A percentile compares a stretch with the other conserved stretches of the same genome.
These are phyloP conservation scores for Aspergillus conjunctus DNA, from an alignment of 495 filamentous ascomycete genomes.

Conservation along the genomic window DNA sequence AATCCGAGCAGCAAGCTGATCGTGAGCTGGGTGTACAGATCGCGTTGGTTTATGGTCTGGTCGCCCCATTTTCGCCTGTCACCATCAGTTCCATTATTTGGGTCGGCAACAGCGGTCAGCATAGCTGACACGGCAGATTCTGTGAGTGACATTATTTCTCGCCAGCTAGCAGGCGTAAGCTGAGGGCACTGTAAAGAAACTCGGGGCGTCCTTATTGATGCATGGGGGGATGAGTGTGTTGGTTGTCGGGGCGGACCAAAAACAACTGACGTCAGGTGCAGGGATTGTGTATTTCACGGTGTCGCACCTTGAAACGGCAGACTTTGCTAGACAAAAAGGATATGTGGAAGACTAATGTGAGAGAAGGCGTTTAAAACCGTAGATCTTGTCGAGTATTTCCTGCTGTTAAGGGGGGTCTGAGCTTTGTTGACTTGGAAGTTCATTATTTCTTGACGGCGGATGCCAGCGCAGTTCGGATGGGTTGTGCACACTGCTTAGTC, in stretches of 20 bases:
- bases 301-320: conserved; percentile 14
- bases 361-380: not conserved
- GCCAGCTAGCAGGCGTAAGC: conserved; percentile 1
- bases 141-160: conserved; percentile 38
- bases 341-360: not conserved
- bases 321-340: not conserved
- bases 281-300: conserved; percentile 12
- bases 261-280: conserved; percentile 38
- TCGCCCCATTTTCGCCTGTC: conserved; percentile 34
- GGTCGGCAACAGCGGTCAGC: conserved; percentile 26
- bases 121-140: conserved; percentile 32
- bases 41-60: conserved; percentile 47
- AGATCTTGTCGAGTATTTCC: not conserved
- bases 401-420: not conserved
- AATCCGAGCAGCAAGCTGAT: conserved; percentile 60
- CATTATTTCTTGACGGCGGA: not conserved
- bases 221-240: conserved; percentile 24
- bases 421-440: not conserved
- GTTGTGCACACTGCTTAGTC: conserved; percentile 22
- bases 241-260: conserved; percentile 20
- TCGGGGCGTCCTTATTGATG: conserved; percentile 23
- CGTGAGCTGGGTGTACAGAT: conserved; percentile 60
- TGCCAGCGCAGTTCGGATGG: not conserved
- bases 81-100: conserved; percentile 23
- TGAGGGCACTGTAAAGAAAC: conserved; percentile 2